Evolutionary conservation across 495 filamentous ascomycete species (phyloP).

Genomic region (Evansstolkia leycettana): DNA sequence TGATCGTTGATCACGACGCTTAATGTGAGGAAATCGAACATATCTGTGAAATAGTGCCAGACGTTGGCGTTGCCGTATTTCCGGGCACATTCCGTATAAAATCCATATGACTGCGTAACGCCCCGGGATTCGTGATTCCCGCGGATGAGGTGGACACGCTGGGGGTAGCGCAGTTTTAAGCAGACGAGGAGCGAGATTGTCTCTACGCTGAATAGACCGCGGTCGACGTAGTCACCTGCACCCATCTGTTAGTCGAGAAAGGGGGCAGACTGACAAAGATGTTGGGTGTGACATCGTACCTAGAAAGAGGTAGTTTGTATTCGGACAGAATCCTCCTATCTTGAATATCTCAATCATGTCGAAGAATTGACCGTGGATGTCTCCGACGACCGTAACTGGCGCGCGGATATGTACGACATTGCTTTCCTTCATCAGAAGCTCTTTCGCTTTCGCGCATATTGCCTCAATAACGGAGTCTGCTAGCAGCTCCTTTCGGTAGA

Average conservation of each 20-base stretch:
- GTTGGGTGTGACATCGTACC: slow-evolving; percentile 42
- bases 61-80: slow-evolving; percentile 98
- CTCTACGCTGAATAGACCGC: slow-evolving; percentile 92
- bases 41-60: slow-evolving; percentile 99
- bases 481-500: slow-evolving; percentile 91
- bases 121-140: slow-evolving; percentile 96
- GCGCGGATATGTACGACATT: slow-evolving; percentile 97
- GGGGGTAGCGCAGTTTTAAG: slow-evolving; percentile 84
- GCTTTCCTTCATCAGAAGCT: slow-evolving; percentile 98
- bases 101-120: slow-evolving; percentile 96
- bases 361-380: slow-evolving; percentile 98
- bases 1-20: slow-evolving; percentile 97
- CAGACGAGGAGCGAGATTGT: slow-evolving; percentile 94
- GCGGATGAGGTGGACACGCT: slow-evolving; percentile 83
- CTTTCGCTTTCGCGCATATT: slow-evolving; percentile 97
- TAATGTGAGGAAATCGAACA: slow-evolving; percentile 96
- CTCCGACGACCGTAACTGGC: slow-evolving; percentile 95
- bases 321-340: slow-evolving; percentile 90
- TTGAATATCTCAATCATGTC: slow-evolving; percentile 98
- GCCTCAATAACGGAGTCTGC: slow-evolving; percentile 98
- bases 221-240: slow-evolving; percentile 90
- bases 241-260: background rate
- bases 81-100: slow-evolving; percentile 94
- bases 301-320: slow-evolving; percentile 96
- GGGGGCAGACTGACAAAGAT: background rate